A percentile compares a stretch with the other conserved stretches of the same genome.
Evolutionary conservation across 768 basidiomycete genomes (phyloP).

Genomic region (Tephrocybe rancida): DNA sequence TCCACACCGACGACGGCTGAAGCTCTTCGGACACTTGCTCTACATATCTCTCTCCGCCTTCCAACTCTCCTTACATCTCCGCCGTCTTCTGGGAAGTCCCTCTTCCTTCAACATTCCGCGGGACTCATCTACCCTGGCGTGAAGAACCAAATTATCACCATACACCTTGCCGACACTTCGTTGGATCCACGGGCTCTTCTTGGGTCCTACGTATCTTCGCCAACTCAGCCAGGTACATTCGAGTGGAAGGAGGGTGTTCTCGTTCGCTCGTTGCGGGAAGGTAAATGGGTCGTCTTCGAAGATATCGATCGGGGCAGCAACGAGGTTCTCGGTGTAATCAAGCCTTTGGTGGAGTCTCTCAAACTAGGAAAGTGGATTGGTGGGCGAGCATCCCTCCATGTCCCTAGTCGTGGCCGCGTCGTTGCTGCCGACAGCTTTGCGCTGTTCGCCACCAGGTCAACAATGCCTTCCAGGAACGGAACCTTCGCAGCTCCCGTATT

Average conservation of each 20-base stretch:
- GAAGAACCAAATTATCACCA: constrained; percentile 73
- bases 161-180: constrained; percentile 94
- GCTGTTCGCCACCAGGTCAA: constrained; percentile 87
- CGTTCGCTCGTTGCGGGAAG: constrained; percentile 85
- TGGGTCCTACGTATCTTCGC: constrained; percentile 91
- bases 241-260: constrained; percentile 97
- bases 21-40: constrained; percentile 63
- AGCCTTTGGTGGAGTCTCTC: constrained; percentile 80
- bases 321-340: constrained; percentile 87
- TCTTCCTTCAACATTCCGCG: constrained; percentile 79
- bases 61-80: constrained; percentile 86
- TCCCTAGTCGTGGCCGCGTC: constrained; percentile 76
- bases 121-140: constrained; percentile 58
- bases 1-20: constrained; percentile 60
- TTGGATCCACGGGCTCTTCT: constrained; percentile 92
- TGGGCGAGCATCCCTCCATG: constrained; percentile 62
- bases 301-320: constrained; percentile 90
- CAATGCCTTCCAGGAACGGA: constrained; percentile 46
- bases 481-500: constrained; percentile 65
- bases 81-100: constrained; percentile 87
- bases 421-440: constrained; percentile 80
- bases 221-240: constrained; percentile 81
- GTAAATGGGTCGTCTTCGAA: constrained; percentile 91
- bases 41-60: constrained; percentile 64
- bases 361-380: constrained; percentile 76